phyloP scores from a whole-genome alignment of 73 alveolate species.

The Tetrahymena borealis region DNA sequence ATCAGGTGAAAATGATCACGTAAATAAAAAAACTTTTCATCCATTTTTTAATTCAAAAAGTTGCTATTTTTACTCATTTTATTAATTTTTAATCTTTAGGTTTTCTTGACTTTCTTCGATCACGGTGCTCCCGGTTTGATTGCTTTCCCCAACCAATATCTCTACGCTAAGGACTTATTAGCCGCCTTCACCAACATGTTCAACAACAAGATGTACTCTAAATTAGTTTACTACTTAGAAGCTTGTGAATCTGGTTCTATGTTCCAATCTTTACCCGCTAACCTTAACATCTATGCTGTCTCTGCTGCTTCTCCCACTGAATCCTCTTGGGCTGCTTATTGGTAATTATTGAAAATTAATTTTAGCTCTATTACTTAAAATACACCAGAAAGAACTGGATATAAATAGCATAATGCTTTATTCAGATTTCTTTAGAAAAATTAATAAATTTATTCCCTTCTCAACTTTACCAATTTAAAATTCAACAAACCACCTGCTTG shows the following conservation, averaged over 20 bases:
- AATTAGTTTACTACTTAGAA: constrained; percentile 90
- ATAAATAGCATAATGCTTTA: too few species aligned
- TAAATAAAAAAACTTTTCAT: too few species aligned
- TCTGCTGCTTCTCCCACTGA: constrained; percentile 94
- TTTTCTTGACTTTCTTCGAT: constrained; percentile 66
- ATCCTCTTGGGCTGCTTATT: constrained; percentile 94
- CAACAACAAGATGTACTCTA: constrained; percentile 73
- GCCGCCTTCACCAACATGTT: constrained; percentile 78
- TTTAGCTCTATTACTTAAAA: too few species aligned
- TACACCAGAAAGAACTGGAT: too few species aligned
- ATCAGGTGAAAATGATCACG: neutral
- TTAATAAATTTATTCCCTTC: too few species aligned
- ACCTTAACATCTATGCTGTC: constrained; percentile 75
- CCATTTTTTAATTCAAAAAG: too few species aligned
- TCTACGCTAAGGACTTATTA: constrained; percentile 71
- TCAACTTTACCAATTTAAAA: too few species aligned
- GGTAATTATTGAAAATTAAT: too few species aligned
- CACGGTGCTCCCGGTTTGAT: constrained; percentile 93
- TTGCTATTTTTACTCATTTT: too few species aligned
- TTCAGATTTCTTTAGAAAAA: too few species aligned
- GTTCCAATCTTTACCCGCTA: constrained; percentile 58
- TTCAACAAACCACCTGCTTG: too few species aligned
- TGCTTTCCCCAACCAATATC: constrained; percentile 77
- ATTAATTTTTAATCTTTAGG: neutral
- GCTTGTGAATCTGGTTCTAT: constrained; percentile 98